Conservation (phyloP, 345 rosid species). For the Toxicodendron radicans region DNA sequence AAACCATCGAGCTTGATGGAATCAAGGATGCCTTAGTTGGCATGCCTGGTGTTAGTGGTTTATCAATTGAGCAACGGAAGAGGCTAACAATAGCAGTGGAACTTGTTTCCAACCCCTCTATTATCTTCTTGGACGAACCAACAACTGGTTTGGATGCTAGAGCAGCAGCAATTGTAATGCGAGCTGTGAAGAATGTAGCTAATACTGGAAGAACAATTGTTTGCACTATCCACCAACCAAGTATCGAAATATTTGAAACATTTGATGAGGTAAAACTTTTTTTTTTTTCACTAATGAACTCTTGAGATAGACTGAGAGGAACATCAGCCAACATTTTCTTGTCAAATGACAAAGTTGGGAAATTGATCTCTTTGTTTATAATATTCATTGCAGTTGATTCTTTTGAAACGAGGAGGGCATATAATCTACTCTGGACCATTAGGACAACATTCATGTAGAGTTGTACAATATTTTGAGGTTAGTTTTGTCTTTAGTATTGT, state of each 20-base stretch:
- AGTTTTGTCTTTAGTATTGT: too few species aligned
- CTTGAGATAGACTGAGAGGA: not conserved
- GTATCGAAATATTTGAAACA: not conserved
- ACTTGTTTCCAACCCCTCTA: not conserved
- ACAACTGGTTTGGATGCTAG: not conserved
- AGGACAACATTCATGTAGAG: slow-evolving; percentile 22
- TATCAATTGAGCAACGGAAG: too few species aligned
- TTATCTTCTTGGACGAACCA: not conserved
- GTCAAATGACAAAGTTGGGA: not conserved
- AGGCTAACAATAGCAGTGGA: not conserved
- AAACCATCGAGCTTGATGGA: too few species aligned
- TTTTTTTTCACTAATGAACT: not conserved
- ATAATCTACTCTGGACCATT: slow-evolving; percentile 28
- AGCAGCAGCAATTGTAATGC: not conserved
- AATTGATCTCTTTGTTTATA: not conserved
- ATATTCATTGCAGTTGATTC: slow-evolving; percentile 25
- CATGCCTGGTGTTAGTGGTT: too few species aligned
- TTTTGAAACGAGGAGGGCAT: slow-evolving; percentile 31
- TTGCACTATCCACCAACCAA: not conserved
- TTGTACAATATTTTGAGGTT: slow-evolving; percentile 30
- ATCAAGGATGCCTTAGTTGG: too few species aligned
- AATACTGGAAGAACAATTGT: too few species aligned
- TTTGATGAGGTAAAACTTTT: not conserved
- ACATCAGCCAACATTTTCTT: not conserved
- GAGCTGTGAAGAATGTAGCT: too few species aligned